Conservation (phyloP, 129 eudicot genomes). For the Solidago caesia region DNA sequence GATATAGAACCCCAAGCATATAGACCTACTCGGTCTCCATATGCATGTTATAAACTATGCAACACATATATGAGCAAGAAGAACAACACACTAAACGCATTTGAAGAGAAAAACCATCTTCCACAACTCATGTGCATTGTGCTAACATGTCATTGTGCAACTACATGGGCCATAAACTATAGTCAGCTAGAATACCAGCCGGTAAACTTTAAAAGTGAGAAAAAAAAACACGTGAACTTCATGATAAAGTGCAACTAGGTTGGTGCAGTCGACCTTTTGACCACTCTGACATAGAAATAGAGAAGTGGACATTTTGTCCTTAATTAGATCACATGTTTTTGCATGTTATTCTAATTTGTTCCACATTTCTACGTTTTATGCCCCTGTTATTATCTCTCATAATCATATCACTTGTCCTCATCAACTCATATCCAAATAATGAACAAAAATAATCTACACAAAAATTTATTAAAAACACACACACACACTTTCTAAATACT, state of each 20-base stretch:
- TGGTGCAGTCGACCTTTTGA: conserved; percentile 10
- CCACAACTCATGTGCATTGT: too few relatives aligned
- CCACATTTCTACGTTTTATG: neutral
- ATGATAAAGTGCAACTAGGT: neutral
- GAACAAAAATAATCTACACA: too few relatives aligned
- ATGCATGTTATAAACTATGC: too few relatives aligned
- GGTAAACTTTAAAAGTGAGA: neutral
- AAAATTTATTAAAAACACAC: too few relatives aligned
- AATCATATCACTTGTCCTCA: neutral
- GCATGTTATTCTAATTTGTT: neutral
- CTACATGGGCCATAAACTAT: too few relatives aligned
- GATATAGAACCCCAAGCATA: too few relatives aligned
- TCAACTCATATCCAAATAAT: too few relatives aligned
- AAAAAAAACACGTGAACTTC: neutral
- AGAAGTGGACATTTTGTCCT: neutral
- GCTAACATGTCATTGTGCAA: too few relatives aligned
- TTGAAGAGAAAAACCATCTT: too few relatives aligned
- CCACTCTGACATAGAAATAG: neutral
- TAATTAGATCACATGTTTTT: neutral
- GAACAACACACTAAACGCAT: too few relatives aligned
- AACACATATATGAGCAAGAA: too few relatives aligned
- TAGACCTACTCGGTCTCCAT: neutral
- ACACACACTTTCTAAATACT: too few relatives aligned
- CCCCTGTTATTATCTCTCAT: neutral
- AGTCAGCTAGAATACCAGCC: neutral